These are phyloP conservation scores for Eimeria acervulina DNA, from an alignment of 169 alveolate species.

Conservation along the genomic window DNA sequence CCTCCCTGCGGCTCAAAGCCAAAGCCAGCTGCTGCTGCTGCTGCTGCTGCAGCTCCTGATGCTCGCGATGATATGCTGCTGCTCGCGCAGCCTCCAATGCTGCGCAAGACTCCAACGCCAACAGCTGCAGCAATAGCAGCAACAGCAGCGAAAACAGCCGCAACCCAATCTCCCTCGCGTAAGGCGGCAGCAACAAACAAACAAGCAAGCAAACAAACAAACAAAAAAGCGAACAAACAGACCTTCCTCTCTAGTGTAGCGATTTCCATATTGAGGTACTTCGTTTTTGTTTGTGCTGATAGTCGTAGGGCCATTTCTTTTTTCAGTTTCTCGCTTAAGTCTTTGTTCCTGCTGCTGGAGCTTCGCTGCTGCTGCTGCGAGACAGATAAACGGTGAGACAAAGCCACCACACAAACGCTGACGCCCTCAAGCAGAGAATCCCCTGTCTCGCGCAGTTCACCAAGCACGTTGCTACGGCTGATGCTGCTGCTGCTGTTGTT, in stretches of 20 bases:
- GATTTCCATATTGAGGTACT: not conserved
- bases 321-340: not conserved
- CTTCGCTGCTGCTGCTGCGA: not conserved
- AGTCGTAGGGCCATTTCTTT: not conserved
- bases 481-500: constrained; percentile 36
- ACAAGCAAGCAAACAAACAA: not conserved
- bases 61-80: constrained; percentile 18
- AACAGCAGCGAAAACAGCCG: not conserved
- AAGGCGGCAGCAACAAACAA: not conserved
- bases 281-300: not conserved
- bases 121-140: constrained; percentile 15
- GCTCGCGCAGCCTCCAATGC: constrained; percentile 44
- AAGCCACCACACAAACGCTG: not conserved
- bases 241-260: not conserved
- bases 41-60: not conserved
- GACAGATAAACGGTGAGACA: not conserved
- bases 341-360: not conserved
- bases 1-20: not conserved
- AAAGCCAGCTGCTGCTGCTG: not conserved
- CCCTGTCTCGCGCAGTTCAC: not conserved
- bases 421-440: not conserved
- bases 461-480: not conserved
- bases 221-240: too few species aligned
- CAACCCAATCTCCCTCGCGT: not conserved
- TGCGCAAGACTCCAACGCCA: constrained; percentile 40